Conservation (phyloP, 208 protist species). For the Zelonia costaricensis region DNA sequence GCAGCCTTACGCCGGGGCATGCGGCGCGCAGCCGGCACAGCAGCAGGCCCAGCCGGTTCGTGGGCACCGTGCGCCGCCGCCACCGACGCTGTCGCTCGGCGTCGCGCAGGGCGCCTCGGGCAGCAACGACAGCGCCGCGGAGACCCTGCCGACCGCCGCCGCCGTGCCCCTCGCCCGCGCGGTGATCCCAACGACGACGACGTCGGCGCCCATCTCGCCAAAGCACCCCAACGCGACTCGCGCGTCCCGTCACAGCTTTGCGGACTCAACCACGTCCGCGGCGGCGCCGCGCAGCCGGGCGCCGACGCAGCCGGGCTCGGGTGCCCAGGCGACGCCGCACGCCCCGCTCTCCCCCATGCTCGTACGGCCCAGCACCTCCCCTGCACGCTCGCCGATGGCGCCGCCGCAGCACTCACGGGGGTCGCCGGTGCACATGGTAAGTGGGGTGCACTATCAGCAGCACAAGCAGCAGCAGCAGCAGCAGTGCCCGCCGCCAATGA, state of each 20-base stretch:
- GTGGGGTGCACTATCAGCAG: background rate
- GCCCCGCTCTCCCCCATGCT: background rate
- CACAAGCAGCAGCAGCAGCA: background rate
- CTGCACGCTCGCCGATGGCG: background rate
- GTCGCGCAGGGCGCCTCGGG: no score
- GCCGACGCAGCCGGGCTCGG: no score
- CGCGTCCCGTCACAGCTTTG: background rate
- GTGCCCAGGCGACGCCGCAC: background rate
- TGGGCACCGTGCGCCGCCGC: background rate
- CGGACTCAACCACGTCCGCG: no score
- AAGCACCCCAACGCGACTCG: background rate
- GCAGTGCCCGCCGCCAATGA: background rate
- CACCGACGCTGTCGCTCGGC: conserved; percentile 1
- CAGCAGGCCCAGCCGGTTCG: background rate
- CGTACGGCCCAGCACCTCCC: background rate
- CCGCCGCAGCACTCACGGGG: background rate
- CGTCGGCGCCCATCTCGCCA: conserved; percentile 3
- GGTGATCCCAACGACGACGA: conserved; percentile 2
- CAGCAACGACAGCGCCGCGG: no score
- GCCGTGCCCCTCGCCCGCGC: background rate
- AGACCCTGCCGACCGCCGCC: background rate
- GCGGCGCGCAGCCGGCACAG: background rate
- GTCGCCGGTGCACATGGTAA: no score
- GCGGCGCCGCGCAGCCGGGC: no score
- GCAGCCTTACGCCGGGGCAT: background rate